Evolutionary conservation across 2,329 filamentous ascomycete genomes (phyloP), one percentile per base, ranked within the genome.

Genomic region (Cercospora nicotianae): DNA sequence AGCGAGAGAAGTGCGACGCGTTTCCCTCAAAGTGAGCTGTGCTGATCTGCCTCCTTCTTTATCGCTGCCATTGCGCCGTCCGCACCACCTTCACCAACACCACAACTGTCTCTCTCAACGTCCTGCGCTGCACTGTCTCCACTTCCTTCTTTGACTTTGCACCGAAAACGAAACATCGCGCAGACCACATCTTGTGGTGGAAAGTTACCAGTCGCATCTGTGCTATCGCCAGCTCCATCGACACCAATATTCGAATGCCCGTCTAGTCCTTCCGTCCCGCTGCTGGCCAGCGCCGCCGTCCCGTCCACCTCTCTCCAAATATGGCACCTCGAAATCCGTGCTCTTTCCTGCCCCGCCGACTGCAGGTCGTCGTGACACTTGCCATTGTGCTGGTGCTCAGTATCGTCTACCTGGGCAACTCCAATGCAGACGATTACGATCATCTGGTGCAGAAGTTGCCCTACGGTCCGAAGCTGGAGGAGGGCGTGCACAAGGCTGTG

Each of bases 291-390:
- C 66, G 55, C 62, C 23, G 30, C 30, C 55, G 8, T 31, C 55
- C 8, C 39, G n/a, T 30, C 33, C 39, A 6, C 18, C 33, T 5
- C 33, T 39, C 20, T 26, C 18, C 4, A 0, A 18, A 7, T 9
- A 68, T 68, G 66, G 62, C 66, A n/a, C 62, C 51, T 12, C 71
- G 67, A 31, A 79, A 79, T 63, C 77, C 77, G 39, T 79, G 77
- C 70, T 75, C 76, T 23, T 75, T 75, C 66, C 81, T 82, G 12
- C 82, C 82, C n/a, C 80, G 81, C 60, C 79, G 83, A 30, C 80
- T 84, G 67, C 82, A 83, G 75, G 75, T 82, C 67, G 78, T 85
- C 60, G 75, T 80, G 60, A 75, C 77, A 66, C 68, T 82, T 60
- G 72, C 80, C 3, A 63, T 77, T 42, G 74, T 83, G 60, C 61